Evolutionary conservation across 202 grass and related monocot species (phyloP), one percentile per base, ranked within the genome.

Genomic region (Carex sylvatica): DNA sequence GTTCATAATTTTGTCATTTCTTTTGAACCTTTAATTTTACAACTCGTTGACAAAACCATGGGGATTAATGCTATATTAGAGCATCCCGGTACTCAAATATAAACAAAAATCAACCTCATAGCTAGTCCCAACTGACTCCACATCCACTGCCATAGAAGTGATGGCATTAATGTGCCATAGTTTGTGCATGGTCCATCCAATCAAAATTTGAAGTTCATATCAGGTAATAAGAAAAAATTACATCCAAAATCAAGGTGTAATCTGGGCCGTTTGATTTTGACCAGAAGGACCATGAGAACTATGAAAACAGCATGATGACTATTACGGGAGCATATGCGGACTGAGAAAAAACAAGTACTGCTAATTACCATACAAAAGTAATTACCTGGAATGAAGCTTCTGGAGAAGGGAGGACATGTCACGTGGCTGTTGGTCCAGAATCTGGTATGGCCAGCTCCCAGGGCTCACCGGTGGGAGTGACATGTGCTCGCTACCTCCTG

Each of bases 311-410:
- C 8, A 6, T 67, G 20, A 59, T 18, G 8, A 69, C 18, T 69
- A 42, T 8, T 11, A 69, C 4, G 14, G 18, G 70, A 85, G 31
- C 60, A 67, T 18, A n/a, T 68, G 36, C 3, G 74, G 56, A 66
- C 28, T 42, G 19, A 53, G 47, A 36, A 30, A 65, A 15, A 84
- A 59, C n/a, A 38, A 12, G 38, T 22, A 71, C 9, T 47, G 68
- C 35, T 46, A 22, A 20, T 40, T 47, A 71, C 68, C 6, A 71
- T 71, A 68, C 15, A n/a, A 26, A 68, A 18, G 42, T 16, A 26
- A 46, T 80, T 86, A 95, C 95, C 95, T 95, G 49, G 95, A 98
- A 83, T 95, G 95, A 28, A 98, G 91, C 80, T 98, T 98, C 86
- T 98, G 95, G 80, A 98, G 83, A 93, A 98, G 92, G 8, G 95